Evolutionary conservation across 169 alveolate species (phyloP).

Genomic region (Fabrea salina): DNA sequence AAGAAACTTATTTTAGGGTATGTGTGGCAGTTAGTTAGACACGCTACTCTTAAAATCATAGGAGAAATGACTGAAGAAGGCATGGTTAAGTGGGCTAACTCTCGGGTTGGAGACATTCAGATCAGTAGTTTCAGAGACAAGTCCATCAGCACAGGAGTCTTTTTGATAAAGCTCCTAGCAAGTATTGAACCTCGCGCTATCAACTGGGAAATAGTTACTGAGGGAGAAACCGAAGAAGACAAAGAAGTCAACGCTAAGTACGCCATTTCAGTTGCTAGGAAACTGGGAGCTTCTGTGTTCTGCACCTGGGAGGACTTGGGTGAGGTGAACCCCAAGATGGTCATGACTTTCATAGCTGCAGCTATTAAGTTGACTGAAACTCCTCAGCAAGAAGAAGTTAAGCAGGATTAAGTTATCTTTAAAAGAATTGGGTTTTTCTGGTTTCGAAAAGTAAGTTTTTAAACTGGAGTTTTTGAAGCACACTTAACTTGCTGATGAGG

Average conservation of each 20-base stretch:
- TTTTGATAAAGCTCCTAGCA: slow-evolving; percentile 61
- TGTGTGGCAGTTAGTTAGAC: slow-evolving; percentile 79
- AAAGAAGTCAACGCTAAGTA: slow-evolving; percentile 78
- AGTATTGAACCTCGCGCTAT: slow-evolving; percentile 75
- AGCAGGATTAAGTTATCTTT: too few species aligned
- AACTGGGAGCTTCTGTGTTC: slow-evolving; percentile 82
- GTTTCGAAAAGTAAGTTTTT: too few species aligned
- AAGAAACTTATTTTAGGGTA: slow-evolving; percentile 75
- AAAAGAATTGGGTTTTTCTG: too few species aligned
- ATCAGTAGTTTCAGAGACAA: slow-evolving; percentile 65
- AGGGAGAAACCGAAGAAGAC: slow-evolving; percentile 75
- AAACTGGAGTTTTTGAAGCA: too few species aligned
- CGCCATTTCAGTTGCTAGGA: slow-evolving; percentile 80
- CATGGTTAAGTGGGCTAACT: slow-evolving; percentile 74
- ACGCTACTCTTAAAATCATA: slow-evolving; percentile 54
- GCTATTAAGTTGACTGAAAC: background rate
- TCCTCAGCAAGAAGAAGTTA: too few species aligned
- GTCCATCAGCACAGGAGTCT: slow-evolving; percentile 52
- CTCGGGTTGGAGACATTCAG: slow-evolving; percentile 32
- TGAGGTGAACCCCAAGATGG: slow-evolving; percentile 56
- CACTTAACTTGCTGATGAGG: too few species aligned
- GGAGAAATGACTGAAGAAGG: slow-evolving; percentile 76
- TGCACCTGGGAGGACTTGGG: slow-evolving; percentile 82
- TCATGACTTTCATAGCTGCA: slow-evolving; percentile 40
- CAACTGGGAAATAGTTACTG: slow-evolving; percentile 70